Evolutionary conservation across 106 monocot genomes (phyloP), one percentile per base, ranked within the genome.

Genomic region (Iris macrosiphon): DNA sequence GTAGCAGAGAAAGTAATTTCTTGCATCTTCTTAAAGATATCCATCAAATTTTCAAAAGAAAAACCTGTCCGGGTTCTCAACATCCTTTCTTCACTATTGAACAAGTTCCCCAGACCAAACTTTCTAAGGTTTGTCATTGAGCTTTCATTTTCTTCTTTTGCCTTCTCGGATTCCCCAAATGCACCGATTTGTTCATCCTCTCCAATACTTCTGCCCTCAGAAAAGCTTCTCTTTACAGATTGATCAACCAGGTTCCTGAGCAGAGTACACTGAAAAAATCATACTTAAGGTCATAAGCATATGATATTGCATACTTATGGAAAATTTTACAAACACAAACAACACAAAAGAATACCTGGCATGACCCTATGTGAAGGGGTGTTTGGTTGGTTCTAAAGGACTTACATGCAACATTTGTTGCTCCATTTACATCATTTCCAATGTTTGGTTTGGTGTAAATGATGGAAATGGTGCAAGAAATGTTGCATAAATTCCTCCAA

Each of bases 231-330:
- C n/a, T 44, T 33, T 31, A 28, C 35, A 52, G 58, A 71, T 41
- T 64, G 73, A 44, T 63, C 67, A 22, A 67, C 15, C 27, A 67
- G 16, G 15, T 69, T 73, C 86, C 86, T 87, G 86, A 70, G 59
- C 57, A 68, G 58, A 73, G 69, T 63, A 81, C 72, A 78, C 86
- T 81, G 77, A 62, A 65, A 72, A 77, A 71, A 87, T 81, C 81
- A 81, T 62, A 84, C 77, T 69, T 57, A 68, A 71, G 63, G 74
- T 61, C 59, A 80, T 80, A 84, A 74, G 89, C 72, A 63, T 57
- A 65, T 20, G 38, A 55, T 63, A 28, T 22, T 59, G 15, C 20
- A 39, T 55, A 16, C 48, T 25, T 52, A 31, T 31, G 4, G 16
- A 54, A 31, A 46, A 52, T 11, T 51, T 45, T 0, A 31, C 19